Base-by-base conservation (phyloP, 139 green algal genomes). In the Eudorina sp. region DNA sequence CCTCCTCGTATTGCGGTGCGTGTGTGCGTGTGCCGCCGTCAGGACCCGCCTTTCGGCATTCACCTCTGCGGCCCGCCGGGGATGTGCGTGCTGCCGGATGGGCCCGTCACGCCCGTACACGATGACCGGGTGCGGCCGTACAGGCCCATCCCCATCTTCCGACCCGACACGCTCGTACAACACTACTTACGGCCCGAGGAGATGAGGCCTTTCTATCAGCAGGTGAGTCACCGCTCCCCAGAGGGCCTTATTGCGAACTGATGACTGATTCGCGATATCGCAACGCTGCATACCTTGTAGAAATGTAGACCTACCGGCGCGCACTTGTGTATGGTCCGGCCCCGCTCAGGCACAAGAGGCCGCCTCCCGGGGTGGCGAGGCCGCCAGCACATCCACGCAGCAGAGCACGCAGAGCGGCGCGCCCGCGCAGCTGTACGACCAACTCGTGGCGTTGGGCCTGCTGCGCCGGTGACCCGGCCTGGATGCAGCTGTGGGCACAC, bases 21-120 rank as follows among this genome's bases (percentile, higher is more conserved):
- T n/a, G n/a, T n/a, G n/a, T n/a, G n/a, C n/a, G n/a, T n/a, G n/a
- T n/a, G n/a, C 45, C 73, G 38, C 45, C 27, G 11, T 72, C 85
- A 94, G 89, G 94, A 96, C 66, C 92, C 94, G 31, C 94, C 94
- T 0, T 96, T 96, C 90, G 94, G 94, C 72, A 95, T 96, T 72
- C 92, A 96, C 77, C 89, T 96, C 48, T 95, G 91, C 72, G 94
- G 94, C 53, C 66, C 53, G 3, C 70, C 48, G 27, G 89, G 92
- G 6, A 75, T 43, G 31, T 93, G 93, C 53, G 76, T 94, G 38
- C 45, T 94, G 45, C 19, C 84, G 34, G 80, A 83, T 11, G 88
- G 84, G 11, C 91, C 92, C 23, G 81, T 96, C 16, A 41, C 83
- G 25, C 94, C 94, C 4, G 88, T 94, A n/a, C 94, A 96, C 74